Conservation (phyloP, 305 asterid genomes). For the Fraxinus ornus region DNA sequence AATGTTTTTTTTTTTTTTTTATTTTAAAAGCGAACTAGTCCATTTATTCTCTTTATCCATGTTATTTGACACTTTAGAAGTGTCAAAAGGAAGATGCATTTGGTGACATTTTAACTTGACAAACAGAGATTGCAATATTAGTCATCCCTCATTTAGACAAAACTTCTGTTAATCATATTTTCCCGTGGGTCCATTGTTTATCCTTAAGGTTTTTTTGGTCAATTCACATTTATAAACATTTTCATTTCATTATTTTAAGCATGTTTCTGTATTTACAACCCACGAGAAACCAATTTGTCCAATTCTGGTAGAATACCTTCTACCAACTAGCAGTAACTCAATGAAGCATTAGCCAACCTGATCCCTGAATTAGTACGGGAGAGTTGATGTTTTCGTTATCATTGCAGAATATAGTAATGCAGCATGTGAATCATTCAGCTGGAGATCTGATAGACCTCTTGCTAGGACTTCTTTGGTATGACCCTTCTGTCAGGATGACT, state of each 20-base stretch:
- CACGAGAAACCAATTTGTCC: neutral
- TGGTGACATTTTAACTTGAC: neutral
- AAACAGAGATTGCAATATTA: neutral
- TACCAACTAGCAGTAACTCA: neutral
- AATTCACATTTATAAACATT: neutral
- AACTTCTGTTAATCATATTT: neutral
- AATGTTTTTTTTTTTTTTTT: neutral
- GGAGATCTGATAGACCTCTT: constrained; percentile 76
- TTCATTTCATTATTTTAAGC: neutral
- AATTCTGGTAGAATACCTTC: neutral
- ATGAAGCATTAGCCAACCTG: neutral
- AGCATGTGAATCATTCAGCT: constrained; percentile 83
- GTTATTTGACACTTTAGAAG: neutral
- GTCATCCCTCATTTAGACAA: neutral
- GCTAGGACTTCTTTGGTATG: constrained; percentile 73
- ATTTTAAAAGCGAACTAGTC: neutral
- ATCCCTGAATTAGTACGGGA: neutral
- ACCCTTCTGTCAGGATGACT: constrained; percentile 64
- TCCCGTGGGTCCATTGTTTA: neutral
- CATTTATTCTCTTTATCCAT: neutral
- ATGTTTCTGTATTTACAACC: neutral
- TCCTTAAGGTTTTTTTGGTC: neutral
- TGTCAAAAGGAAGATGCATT: neutral
- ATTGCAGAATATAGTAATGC: constrained; percentile 60
- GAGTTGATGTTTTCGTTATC: neutral